Evolutionary conservation across 2,329 filamentous ascomycete species (phyloP).

Genomic region (Fusarium sp.): DNA sequence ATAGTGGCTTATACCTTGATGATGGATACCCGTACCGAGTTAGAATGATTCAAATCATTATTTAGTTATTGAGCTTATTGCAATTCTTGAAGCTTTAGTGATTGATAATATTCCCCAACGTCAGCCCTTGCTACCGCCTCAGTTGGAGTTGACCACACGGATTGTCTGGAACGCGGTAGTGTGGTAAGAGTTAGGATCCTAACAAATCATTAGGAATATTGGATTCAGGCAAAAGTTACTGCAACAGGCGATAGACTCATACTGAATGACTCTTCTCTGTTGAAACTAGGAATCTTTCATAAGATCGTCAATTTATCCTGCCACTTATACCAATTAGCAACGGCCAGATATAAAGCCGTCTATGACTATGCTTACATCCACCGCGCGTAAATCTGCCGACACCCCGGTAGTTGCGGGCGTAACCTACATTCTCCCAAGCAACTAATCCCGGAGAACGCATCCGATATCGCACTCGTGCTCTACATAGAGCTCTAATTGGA

Average conservation of each 20-base stretch:
- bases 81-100: not conserved
- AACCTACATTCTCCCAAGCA: not conserved
- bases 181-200: not conserved
- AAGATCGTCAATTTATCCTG: not conserved
- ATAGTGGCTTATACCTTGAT: constrained; percentile 14
- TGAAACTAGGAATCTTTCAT: not conserved
- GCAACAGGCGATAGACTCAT: too few species aligned
- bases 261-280: not conserved
- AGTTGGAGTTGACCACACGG: not conserved
- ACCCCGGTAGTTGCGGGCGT: not conserved
- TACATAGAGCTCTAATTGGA: not conserved
- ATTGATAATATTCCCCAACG: not conserved
- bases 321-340: not conserved
- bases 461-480: not conserved
- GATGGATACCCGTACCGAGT: constrained; percentile 22
- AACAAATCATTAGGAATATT: not conserved
- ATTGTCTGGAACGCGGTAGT: not conserved
- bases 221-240: not conserved
- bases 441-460: not conserved
- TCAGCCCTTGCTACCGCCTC: constrained; percentile 5
- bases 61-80: constrained; percentile 4
- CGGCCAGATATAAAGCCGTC: not conserved
- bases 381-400: not conserved
- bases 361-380: not conserved
- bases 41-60: constrained; percentile 3